Evolutionary conservation across 108 stramenopile species (phyloP), one percentile per base, ranked within the genome.

Genomic region (Nitzschia sp.): DNA sequence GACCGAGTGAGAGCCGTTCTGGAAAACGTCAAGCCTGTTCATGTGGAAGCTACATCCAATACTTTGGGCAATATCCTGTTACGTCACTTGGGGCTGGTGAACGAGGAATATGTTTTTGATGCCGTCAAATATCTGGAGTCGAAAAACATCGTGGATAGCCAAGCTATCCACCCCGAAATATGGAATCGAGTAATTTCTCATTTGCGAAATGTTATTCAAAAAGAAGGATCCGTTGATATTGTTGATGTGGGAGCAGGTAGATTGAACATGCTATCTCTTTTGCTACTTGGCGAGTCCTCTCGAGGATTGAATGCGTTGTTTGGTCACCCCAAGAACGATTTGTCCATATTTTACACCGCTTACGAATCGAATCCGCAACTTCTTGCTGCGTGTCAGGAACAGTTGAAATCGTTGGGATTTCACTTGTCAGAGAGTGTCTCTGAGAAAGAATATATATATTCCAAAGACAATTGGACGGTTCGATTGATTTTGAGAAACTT

Each of bases 211-310:
- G 48, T 16, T 21, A 19, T 50, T 4, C 9, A 50, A 50, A 21
- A 50, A 21, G 17, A 50, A 21, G 6, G 21, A 53, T 26, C 33
- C 15, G 48, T 88, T 21, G 63, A 57, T 26, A 77, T 94, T 29
- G 88, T 73, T 6, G 89, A 94, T 75, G 45, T 95, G 19, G 91
- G 91, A 26, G 87, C 88, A 21, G 91, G 91, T 0, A 64, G 91
- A 25, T 63, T 95, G 53, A 85, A 78, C 48, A 88, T 95, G 81
- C 69, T 95, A 13, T 71, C 83, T 21, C 46, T 88, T 0, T 29
- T 95, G 8, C 23, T 93, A 11, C 45, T 54, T 33, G 89, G 89
- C 33, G 72, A 81, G 6, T 72, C 69, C 9, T 63, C 66, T 9
- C 63, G 38, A 21, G 74, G 63, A 36, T 33, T 89, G 44, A 53